These are phyloP conservation scores for Termitomyces sp. DNA, from an alignment of 768 basidiomycete genomes.

Conservation along the genomic window DNA sequence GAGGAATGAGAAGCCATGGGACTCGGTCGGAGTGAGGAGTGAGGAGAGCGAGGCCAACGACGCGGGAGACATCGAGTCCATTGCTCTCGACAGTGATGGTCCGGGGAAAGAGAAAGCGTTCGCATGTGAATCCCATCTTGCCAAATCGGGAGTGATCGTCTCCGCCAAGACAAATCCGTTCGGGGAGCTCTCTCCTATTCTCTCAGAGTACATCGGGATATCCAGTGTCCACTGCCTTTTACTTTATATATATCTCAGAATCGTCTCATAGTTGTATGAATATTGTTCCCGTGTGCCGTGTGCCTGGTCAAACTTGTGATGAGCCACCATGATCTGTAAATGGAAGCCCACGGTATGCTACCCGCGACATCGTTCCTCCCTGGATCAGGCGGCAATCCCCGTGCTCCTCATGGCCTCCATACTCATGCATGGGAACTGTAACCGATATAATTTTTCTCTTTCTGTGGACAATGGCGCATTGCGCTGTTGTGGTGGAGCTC, in stretches of 20 bases:
- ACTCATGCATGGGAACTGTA: background rate
- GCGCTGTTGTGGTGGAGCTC: no score
- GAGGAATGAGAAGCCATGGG: slow-evolving; percentile 65
- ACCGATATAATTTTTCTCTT: background rate
- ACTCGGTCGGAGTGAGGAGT: slow-evolving; percentile 64
- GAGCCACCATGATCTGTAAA: background rate
- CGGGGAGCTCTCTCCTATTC: background rate
- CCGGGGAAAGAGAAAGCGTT: slow-evolving; percentile 3
- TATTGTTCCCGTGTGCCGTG: background rate
- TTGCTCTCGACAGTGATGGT: slow-evolving; percentile 8
- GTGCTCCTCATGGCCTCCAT: background rate
- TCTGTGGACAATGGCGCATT: no score
- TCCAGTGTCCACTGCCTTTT: background rate
- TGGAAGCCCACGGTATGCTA: background rate
- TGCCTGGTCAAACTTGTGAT: background rate
- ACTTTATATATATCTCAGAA: slow-evolving; percentile 1
- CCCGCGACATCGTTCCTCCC: background rate
- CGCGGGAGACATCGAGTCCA: slow-evolving; percentile 16
- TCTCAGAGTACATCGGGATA: background rate
- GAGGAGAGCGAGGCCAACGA: slow-evolving; percentile 26
- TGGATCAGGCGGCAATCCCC: background rate
- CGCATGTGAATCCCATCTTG: slow-evolving; percentile 16
- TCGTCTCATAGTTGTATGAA: background rate
- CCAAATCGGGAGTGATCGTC: slow-evolving; percentile 13
- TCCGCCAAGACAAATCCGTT: slow-evolving; percentile 1